Evolutionary conservation across 768 basidiomycete genomes (phyloP).

Genomic region (Kwoniella heveanensis): DNA sequence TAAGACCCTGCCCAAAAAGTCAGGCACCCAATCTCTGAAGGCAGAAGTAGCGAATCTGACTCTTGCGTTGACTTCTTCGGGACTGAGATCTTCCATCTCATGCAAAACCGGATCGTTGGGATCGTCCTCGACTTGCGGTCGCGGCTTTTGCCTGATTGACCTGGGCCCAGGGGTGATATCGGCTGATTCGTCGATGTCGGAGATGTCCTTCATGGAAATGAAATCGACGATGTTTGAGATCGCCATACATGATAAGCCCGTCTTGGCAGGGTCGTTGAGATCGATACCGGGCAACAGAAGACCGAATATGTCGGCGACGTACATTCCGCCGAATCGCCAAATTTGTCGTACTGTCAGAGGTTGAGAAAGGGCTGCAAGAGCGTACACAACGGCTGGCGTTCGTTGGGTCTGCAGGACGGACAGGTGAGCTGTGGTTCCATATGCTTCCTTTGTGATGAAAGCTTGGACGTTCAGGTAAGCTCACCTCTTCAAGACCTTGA

Average conservation of each 20-base stretch:
- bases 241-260: conserved; percentile 47
- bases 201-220: conserved; percentile 42
- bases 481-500: conserved; percentile 82
- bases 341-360: conserved; percentile 76
- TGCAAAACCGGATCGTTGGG: conserved; percentile 38
- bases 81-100: conserved; percentile 58
- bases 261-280: conserved; percentile 60
- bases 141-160: conserved; percentile 56
- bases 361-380: conserved; percentile 75
- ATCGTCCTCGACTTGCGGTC: conserved; percentile 57
- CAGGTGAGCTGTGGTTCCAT: background rate
- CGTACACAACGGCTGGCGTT: conserved; percentile 82
- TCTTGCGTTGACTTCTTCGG: conserved; percentile 71
- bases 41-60: conserved; percentile 71
- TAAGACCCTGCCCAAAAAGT: conserved; percentile 75
- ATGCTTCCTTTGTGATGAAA: no score
- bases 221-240: conserved; percentile 52
- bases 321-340: conserved; percentile 79
- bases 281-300: conserved; percentile 84
- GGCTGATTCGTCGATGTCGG: conserved; percentile 31
- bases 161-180: conserved; percentile 49
- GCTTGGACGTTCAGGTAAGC: no score
- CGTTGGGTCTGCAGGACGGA: conserved; percentile 67
- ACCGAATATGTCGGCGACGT: conserved; percentile 76
- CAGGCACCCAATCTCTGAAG: conserved; percentile 81